phyloP scores from a whole-genome alignment of 1,139 yeast species.

The Candida labiduridarum region DNA sequence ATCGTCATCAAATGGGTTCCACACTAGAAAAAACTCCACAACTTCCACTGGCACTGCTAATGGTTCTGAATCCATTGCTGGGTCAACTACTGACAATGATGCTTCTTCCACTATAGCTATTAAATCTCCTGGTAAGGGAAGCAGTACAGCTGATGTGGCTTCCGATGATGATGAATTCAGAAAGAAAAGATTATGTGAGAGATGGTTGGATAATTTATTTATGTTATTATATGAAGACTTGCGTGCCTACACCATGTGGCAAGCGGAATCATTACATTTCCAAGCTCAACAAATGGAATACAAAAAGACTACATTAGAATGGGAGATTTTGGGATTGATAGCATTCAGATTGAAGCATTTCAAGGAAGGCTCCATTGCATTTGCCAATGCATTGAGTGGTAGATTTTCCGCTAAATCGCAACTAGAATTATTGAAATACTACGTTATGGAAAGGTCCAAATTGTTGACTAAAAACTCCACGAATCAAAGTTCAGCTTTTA shows the following conservation, averaged over 20 bases:
- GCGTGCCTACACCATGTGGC: slow-evolving; percentile 86
- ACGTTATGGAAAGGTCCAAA: slow-evolving; percentile 50
- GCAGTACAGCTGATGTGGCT: slow-evolving; percentile 12
- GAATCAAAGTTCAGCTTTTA: slow-evolving; percentile 20
- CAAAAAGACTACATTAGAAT: slow-evolving; percentile 82
- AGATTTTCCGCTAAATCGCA: slow-evolving; percentile 82
- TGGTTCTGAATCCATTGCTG: slow-evolving; percentile 1
- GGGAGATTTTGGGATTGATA: slow-evolving; percentile 88
- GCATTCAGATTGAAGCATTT: slow-evolving; percentile 78
- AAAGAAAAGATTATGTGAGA: slow-evolving; percentile 83
- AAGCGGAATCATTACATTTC: slow-evolving; percentile 71
- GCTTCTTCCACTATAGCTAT: slow-evolving; percentile 40
- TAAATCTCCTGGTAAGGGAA: slow-evolving; percentile 38
- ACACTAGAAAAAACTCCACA: slow-evolving; percentile 20
- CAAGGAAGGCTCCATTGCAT: slow-evolving; percentile 81
- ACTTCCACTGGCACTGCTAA: slow-evolving; percentile 12
- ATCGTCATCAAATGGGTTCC: slow-evolving; percentile 17
- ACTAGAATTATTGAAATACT: slow-evolving; percentile 70
- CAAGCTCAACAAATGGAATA: slow-evolving; percentile 73
- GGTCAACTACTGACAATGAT: slow-evolving; percentile 19
- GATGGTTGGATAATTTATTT: slow-evolving; percentile 91
- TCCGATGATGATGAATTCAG: slow-evolving; percentile 51
- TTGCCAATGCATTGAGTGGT: slow-evolving; percentile 75
- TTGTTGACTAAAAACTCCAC: slow-evolving; percentile 33
- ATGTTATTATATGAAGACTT: slow-evolving; percentile 87